phyloP scores from a whole-genome alignment of 2,329 filamentous ascomycete genomes.

The Xylariales sp. region DNA sequence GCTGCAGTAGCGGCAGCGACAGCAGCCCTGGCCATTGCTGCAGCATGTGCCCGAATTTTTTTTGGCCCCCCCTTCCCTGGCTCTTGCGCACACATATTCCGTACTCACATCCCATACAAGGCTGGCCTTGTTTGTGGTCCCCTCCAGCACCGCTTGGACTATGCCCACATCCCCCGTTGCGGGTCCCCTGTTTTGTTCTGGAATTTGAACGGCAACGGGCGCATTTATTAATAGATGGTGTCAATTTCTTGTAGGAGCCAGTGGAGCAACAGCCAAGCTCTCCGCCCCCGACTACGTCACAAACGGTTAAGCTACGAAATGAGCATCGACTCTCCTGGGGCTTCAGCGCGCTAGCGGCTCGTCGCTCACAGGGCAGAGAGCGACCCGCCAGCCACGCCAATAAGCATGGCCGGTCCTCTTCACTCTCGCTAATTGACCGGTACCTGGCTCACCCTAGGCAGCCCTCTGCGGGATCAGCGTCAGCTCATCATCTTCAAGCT shows the following conservation, averaged over 20 bases:
- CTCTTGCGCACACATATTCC: no score
- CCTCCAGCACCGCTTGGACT: no score
- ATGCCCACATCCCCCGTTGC: no score
- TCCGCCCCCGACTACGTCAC: conserved; percentile 6
- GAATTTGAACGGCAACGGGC: no score
- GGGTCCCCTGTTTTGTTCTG: no score
- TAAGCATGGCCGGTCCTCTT: conserved; percentile 5
- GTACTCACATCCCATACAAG: no score
- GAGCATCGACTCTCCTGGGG: conserved; percentile 7
- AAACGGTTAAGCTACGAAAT: conserved; percentile 8
- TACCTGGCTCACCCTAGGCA: conserved; percentile 2
- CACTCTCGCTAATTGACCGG: conserved; percentile 5
- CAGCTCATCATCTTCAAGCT: conserved; percentile 1
- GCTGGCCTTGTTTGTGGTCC: no score
- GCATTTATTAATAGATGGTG: conserved; percentile 8
- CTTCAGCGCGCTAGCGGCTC: conserved; percentile 5
- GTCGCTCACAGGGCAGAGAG: not conserved
- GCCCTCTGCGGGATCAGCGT: not conserved
- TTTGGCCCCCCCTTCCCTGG: no score
- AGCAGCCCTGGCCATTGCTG: no score
- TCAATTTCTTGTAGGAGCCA: conserved; percentile 2
- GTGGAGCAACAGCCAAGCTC: not conserved
- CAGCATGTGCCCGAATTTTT: no score
- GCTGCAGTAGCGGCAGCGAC: no score
- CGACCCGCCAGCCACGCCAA: conserved; percentile 3